These are phyloP conservation scores for Glebionis coronaria DNA, from an alignment of 129 eudicot species.

Conservation along the genomic window DNA sequence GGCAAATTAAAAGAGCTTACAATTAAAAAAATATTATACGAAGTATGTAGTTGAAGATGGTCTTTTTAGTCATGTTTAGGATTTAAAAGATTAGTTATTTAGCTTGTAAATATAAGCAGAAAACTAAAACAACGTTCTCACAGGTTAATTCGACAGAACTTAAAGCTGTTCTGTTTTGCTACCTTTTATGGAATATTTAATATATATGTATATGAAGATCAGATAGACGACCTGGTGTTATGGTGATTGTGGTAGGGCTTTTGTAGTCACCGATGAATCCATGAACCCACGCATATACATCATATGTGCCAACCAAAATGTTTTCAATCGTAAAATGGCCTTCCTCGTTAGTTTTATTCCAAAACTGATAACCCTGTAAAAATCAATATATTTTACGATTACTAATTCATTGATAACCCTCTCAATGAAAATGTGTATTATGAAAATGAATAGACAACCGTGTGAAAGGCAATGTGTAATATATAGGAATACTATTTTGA, in stretches of 20 bases:
- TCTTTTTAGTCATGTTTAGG: too few relatives aligned
- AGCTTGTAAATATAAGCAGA: background rate
- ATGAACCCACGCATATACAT: constrained; percentile 73
- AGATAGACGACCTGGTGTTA: constrained; percentile 52
- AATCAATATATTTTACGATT: background rate
- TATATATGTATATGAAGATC: background rate
- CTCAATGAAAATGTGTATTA: too few relatives aligned
- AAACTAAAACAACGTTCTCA: background rate
- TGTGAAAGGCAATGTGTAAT: too few relatives aligned
- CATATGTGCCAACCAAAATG: constrained; percentile 59
- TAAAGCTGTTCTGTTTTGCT: background rate
- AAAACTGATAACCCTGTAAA: constrained; percentile 78
- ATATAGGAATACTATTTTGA: too few relatives aligned
- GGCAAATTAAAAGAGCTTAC: too few relatives aligned
- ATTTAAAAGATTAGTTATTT: too few relatives aligned
- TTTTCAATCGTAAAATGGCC: constrained; percentile 58
- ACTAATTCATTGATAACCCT: background rate
- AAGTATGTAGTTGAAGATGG: too few relatives aligned
- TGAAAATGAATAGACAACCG: too few relatives aligned
- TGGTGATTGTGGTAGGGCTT: constrained; percentile 35
- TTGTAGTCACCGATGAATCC: constrained; percentile 85
- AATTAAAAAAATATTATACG: too few relatives aligned
- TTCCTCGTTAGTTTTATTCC: constrained; percentile 59
- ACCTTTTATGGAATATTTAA: background rate
- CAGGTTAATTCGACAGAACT: background rate